Conservation (phyloP, 78 protist genomes). For the Chrysochromulina parva region DNA sequence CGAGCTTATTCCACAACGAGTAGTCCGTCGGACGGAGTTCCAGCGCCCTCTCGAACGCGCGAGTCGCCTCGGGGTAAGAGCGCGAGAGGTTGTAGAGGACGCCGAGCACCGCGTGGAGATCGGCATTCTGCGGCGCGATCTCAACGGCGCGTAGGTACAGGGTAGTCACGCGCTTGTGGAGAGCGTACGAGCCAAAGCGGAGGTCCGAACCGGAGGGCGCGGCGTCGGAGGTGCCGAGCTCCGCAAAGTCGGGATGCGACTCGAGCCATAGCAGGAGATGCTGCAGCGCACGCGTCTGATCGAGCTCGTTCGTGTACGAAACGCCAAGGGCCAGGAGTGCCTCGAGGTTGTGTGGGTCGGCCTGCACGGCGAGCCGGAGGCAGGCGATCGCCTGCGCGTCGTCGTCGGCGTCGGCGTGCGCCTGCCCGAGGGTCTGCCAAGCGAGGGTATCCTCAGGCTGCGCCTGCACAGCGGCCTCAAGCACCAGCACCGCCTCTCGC, state of each 20-base stretch:
- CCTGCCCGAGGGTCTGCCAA: not conserved
- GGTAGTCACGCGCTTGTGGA: not conserved
- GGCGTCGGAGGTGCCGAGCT: not conserved
- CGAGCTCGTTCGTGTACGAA: not conserved
- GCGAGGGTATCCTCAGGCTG: not conserved
- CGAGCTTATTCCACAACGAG: conserved; percentile 22
- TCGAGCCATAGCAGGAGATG: not conserved
- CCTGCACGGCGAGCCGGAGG: not conserved
- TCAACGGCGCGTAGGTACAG: not conserved
- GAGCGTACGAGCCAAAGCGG: too few relatives aligned
- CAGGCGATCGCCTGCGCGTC: not conserved
- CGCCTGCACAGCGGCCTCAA: not conserved
- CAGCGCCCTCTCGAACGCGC: not conserved
- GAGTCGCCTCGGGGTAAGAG: not conserved
- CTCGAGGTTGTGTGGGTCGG: not conserved
- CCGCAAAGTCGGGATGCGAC: not conserved
- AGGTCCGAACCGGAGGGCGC: too few relatives aligned
- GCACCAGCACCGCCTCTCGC: not conserved
- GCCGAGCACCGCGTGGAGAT: not conserved
- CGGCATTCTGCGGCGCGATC: not conserved
- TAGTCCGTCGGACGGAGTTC: not conserved
- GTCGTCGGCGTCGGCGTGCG: conserved; percentile 15
- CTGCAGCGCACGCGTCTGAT: not conserved
- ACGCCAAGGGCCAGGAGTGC: not conserved
- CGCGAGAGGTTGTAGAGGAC: conserved; percentile 11